Conservation (phyloP, 179 eudicot species). For the Spergularia azorica region DNA sequence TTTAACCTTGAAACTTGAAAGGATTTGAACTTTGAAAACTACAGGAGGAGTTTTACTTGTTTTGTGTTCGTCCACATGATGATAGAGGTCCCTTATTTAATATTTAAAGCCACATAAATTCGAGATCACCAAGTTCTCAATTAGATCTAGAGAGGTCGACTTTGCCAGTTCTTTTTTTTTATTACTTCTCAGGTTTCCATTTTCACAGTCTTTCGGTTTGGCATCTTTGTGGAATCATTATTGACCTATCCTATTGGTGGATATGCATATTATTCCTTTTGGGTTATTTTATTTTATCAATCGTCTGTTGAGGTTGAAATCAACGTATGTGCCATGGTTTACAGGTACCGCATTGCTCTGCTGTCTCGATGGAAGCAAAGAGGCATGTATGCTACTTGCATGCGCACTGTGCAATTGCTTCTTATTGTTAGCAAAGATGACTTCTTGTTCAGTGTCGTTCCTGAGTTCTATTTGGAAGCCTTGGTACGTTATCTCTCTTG, state of each 20-base stretch:
- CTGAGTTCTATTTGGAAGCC: conserved; percentile 89
- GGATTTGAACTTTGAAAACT: neutral
- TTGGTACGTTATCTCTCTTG: conserved; percentile 47
- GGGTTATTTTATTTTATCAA: neutral
- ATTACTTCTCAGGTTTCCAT: neutral
- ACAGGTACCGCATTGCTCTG: conserved; percentile 84
- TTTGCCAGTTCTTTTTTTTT: conserved; percentile 1
- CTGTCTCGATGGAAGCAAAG: conserved; percentile 92
- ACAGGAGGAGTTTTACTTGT: neutral
- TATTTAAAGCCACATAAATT: neutral
- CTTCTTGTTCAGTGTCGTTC: conserved; percentile 65
- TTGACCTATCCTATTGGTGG: neutral
- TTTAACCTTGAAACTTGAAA: conserved; percentile 1
- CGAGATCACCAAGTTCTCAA: neutral
- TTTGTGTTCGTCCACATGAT: neutral
- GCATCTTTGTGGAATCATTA: neutral
- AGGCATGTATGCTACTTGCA: conserved; percentile 95
- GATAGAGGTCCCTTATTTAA: neutral
- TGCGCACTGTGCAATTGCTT: conserved; percentile 88
- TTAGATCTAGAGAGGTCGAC: neutral
- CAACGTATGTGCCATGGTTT: conserved; percentile 18
- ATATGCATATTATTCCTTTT: neutral
- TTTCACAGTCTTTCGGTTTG: neutral
- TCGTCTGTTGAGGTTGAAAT: neutral
- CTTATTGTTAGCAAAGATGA: conserved; percentile 87